phyloP scores from a whole-genome alignment of 345 rosid species.

The Eucalyptus pauciflora region DNA sequence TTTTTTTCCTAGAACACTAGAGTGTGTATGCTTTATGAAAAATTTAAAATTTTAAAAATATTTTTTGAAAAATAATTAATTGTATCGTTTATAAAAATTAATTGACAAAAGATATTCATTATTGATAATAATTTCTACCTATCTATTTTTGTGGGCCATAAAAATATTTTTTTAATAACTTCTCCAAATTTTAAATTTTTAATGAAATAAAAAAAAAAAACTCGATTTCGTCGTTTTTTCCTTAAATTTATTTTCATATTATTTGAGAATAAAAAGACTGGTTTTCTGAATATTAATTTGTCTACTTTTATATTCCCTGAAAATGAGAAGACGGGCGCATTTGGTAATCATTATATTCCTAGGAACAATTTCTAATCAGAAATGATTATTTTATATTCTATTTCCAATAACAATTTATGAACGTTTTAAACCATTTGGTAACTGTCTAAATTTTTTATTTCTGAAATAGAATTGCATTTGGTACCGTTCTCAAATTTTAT shows the following conservation, averaged over 20 bases:
- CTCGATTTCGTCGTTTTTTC: no score
- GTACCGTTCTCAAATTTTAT: no score
- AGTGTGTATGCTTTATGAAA: neutral
- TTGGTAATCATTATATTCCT: fast-evolving
- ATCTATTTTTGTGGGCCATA: neutral
- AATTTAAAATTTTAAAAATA: neutral
- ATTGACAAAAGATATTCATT: neutral
- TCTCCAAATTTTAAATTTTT: no score
- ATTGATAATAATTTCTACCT: no score
- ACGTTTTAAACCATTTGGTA: fast-evolving
- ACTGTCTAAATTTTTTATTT: fast-evolving
- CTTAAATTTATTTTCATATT: no score
- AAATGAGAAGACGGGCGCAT: no score
- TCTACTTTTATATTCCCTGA: no score
- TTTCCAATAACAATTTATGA: fast-evolving
- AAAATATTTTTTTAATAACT: no score
- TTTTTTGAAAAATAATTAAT: no score
- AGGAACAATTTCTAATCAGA: fast-evolving
- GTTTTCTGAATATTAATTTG: no score
- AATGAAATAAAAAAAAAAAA: neutral
- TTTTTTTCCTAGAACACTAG: neutral
- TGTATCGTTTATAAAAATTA: fast-evolving
- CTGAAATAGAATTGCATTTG: fast-evolving
- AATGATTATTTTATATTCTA: no score
- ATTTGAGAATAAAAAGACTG: neutral